Conservation (phyloP, 2,329 filamentous ascomycete species). For the Diaporthe helianthi region DNA sequence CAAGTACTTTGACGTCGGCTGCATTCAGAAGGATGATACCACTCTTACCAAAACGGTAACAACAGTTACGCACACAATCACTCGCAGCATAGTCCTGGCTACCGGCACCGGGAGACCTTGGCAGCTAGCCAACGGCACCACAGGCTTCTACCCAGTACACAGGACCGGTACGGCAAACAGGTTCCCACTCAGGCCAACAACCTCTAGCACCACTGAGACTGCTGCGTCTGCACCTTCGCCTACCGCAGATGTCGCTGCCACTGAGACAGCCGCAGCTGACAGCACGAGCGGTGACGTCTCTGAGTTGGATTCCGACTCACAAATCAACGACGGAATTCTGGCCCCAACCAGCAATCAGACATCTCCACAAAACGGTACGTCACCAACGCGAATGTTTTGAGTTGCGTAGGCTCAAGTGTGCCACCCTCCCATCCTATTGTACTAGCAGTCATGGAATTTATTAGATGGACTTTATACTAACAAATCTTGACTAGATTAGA, state of each 20-base stretch:
- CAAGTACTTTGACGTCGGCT: conserved; percentile 24
- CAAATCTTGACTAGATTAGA: neutral
- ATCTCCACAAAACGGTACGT: neutral
- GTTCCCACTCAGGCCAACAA: neutral
- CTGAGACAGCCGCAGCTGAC: neutral
- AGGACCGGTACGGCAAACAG: neutral
- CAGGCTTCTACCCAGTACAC: neutral
- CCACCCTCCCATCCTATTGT: neutral
- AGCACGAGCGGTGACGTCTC: neutral
- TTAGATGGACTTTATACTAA: too few relatives aligned
- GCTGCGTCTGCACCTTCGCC: neutral
- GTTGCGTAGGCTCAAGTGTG: neutral
- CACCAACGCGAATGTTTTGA: neutral
- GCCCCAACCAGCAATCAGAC: neutral
- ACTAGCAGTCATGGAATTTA: neutral
- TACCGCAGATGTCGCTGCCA: neutral
- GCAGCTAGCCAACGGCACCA: neutral
- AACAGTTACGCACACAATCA: neutral
- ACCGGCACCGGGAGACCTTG: neutral
- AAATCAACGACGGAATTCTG: neutral
- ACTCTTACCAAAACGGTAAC: neutral
- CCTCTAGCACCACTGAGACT: neutral
- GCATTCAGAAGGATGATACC: neutral
- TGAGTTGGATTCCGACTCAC: neutral
- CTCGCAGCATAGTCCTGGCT: neutral